Conservation (phyloP, 2,329 filamentous ascomycete genomes). For the Didymella sp. region DNA sequence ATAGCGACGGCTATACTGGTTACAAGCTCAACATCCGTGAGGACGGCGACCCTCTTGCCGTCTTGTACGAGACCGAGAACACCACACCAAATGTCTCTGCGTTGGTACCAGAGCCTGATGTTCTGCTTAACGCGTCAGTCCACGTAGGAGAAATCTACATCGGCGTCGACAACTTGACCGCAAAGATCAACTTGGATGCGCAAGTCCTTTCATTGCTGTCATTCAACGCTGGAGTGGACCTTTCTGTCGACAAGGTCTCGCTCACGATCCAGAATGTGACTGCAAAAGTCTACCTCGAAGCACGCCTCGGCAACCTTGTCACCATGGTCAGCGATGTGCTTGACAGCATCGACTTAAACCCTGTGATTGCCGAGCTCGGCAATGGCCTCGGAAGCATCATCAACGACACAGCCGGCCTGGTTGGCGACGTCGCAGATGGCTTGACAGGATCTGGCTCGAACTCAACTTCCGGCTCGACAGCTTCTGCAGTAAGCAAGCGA, state of each 20-base stretch:
- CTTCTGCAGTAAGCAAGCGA: conserved; percentile 35
- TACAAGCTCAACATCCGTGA: conserved; percentile 59
- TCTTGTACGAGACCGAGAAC: conserved; percentile 62
- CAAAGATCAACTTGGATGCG: conserved; percentile 66
- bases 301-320: conserved; percentile 66
- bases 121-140: conserved; percentile 66
- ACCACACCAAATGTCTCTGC: conserved; percentile 53
- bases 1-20: conserved; percentile 61
- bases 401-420: conserved; percentile 45
- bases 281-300: conserved; percentile 66
- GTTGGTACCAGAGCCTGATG: conserved; percentile 60
- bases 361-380: conserved; percentile 63
- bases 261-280: conserved; percentile 65
- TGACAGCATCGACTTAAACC: conserved; percentile 66
- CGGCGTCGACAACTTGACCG: conserved; percentile 65
- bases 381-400: conserved; percentile 59
- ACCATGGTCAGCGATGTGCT: conserved; percentile 66
- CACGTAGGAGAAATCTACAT: conserved; percentile 66
- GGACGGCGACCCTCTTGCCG: conserved; percentile 59
- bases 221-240: conserved; percentile 68
- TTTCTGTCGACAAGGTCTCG: conserved; percentile 63
- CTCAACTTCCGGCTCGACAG: conserved; percentile 15
- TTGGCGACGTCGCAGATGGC: conserved; percentile 35
- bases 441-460: conserved; percentile 13
- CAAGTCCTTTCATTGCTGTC: conserved; percentile 65